Percentiles rank a stretch among this genome's conserved stretches.
Conservation (phyloP, 441 rosid species). For the Jatropha multifida region DNA sequence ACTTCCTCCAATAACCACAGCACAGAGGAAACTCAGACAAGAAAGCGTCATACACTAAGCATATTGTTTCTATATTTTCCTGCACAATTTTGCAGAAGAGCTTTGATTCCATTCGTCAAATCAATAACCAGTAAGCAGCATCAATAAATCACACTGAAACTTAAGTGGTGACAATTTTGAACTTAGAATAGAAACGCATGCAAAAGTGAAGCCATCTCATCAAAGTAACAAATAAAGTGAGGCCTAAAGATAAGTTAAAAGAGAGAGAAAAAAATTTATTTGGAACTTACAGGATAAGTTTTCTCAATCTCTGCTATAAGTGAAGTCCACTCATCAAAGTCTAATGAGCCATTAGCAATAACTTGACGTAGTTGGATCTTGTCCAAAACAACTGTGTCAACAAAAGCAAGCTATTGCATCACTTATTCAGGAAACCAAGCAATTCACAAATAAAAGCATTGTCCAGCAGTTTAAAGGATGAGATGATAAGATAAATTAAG, state of each 20-base stretch:
- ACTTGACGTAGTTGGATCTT: constrained; percentile 44
- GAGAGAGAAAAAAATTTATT: neutral
- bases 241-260: neutral
- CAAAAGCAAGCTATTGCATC: neutral
- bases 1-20: constrained; percentile 87
- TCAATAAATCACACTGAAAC: neutral
- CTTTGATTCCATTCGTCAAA: neutral
- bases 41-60: constrained; percentile 74
- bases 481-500: neutral
- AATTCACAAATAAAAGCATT: neutral
- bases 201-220: neutral
- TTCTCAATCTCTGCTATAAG: constrained; percentile 61
- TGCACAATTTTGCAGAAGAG: constrained; percentile 28
- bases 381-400: constrained; percentile 40
- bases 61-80: constrained; percentile 61
- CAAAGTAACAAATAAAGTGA: neutral
- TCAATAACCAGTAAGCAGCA: neutral
- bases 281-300: constrained; percentile 46
- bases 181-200: neutral
- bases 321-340: constrained; percentile 80
- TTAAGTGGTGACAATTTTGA: neutral
- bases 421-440: neutral
- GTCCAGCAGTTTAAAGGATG: too few species aligned
- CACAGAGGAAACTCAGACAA: constrained; percentile 80
- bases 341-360: constrained; percentile 42